Conservation (phyloP, 306 rosid species). For the Benincasa hispida region DNA sequence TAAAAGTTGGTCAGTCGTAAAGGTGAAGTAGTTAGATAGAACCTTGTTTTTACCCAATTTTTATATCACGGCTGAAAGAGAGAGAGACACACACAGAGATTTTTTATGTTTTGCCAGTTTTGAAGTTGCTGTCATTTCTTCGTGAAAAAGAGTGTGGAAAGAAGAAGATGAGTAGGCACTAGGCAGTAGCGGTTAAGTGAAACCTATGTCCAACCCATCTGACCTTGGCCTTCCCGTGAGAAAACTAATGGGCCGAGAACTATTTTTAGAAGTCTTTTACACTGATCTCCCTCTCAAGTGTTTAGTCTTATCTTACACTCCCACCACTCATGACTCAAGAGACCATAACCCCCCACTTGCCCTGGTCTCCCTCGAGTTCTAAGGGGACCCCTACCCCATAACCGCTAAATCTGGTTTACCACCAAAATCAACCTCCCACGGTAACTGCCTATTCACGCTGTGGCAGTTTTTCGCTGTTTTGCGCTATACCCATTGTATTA, state of each 20-base stretch:
- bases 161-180: constrained; percentile 26
- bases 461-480: constrained; percentile 47
- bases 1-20: not conserved
- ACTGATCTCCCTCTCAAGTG: not conserved
- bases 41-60: not conserved
- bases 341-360: constrained; percentile 23
- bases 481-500: constrained; percentile 26
- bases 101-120: constrained; percentile 20
- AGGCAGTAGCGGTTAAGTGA: constrained; percentile 19
- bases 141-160: constrained; percentile 42
- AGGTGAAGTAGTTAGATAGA: not conserved
- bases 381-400: constrained; percentile 38
- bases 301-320: constrained; percentile 27
- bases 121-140: constrained; percentile 39
- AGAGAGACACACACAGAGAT: not conserved
- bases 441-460: constrained; percentile 32
- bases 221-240: constrained; percentile 91
- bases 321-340: constrained; percentile 14
- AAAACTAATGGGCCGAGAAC: constrained; percentile 38
- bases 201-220: constrained; percentile 65
- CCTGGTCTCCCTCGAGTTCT: constrained; percentile 29
- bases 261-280: constrained; percentile 18
- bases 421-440: constrained; percentile 27
- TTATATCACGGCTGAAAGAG: not conserved
- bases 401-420: constrained; percentile 23